phyloP scores from a whole-genome alignment of 106 monocot genomes.

The Narthecium ossifragum region DNA sequence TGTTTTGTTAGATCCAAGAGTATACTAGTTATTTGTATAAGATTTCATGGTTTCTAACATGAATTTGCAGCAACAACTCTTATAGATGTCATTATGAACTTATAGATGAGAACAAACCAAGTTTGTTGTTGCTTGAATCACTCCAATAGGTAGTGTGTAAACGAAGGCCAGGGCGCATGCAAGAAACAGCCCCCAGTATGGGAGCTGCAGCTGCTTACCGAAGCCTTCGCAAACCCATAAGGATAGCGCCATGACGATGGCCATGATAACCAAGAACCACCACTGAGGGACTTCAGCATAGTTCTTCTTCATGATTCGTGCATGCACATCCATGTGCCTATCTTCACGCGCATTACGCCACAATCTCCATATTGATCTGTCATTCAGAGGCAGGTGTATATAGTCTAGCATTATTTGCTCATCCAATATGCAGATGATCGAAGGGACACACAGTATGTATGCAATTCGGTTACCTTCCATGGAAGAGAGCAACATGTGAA shows the following conservation, averaged over 20 bases:
- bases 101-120: not conserved
- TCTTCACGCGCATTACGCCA: no score
- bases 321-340: not conserved
- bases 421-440: no score
- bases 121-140: not conserved
- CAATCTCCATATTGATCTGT: no score
- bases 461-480: not conserved
- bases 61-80: not conserved
- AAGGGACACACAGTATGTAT: no score
- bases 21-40: not conserved
- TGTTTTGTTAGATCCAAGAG: no score
- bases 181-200: not conserved
- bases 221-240: no score
- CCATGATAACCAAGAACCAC: not conserved
- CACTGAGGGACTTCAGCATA: slow-evolving; percentile 1
- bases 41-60: not conserved
- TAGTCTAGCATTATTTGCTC: no score
- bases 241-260: no score
- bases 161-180: not conserved
- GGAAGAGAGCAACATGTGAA: not conserved
- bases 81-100: not conserved
- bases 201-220: no score
- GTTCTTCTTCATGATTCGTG: slow-evolving; percentile 5
- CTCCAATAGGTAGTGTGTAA: not conserved
- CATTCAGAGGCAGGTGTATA: no score